A percentile compares a stretch with the other conserved stretches of the same genome.
These are phyloP conservation scores for Arachis stenosperma DNA, from an alignment of 306 rosid genomes.

Conservation along the genomic window DNA sequence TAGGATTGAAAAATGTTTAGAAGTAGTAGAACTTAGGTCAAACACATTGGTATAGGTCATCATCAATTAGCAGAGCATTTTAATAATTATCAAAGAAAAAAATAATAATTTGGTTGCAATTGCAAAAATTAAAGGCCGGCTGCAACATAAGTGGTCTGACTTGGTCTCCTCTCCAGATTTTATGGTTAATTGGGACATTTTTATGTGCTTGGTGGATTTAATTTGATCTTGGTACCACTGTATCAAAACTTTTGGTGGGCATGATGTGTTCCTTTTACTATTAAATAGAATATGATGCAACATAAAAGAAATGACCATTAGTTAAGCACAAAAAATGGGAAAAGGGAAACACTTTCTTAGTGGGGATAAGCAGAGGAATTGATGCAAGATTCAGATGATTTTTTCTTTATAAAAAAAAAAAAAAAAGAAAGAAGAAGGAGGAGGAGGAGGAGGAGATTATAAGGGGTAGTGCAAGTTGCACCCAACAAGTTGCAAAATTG, in stretches of 20 bases:
- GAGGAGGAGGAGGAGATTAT: no score
- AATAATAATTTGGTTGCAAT: constrained; percentile 14
- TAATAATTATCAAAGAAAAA: background rate
- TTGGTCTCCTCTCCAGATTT: constrained; percentile 17
- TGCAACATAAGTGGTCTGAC: background rate
- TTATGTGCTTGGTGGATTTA: constrained; percentile 33
- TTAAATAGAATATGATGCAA: constrained; percentile 46
- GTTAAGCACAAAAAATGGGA: constrained; percentile 42
- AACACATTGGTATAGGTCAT: constrained; percentile 3
- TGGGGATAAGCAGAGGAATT: constrained; percentile 50
- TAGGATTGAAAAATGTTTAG: constrained; percentile 18
- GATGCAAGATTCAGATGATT: constrained; percentile 46
- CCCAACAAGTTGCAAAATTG: constrained; percentile 49
- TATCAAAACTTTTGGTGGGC: constrained; percentile 48
- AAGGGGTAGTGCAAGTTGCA: constrained; percentile 53
- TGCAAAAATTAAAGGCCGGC: constrained; percentile 21
- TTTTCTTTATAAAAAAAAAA: background rate
- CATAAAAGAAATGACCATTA: constrained; percentile 36
- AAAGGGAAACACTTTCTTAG: constrained; percentile 30
- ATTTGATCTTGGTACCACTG: constrained; percentile 17
- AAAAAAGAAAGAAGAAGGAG: no score
- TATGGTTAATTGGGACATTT: constrained; percentile 29
- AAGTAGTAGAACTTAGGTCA: constrained; percentile 9
- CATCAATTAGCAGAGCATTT: constrained; percentile 33
- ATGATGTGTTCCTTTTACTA: constrained; percentile 42